Evolutionary conservation across 2,329 filamentous ascomycete species (phyloP).

Genomic region (Aureobasidium sp.): DNA sequence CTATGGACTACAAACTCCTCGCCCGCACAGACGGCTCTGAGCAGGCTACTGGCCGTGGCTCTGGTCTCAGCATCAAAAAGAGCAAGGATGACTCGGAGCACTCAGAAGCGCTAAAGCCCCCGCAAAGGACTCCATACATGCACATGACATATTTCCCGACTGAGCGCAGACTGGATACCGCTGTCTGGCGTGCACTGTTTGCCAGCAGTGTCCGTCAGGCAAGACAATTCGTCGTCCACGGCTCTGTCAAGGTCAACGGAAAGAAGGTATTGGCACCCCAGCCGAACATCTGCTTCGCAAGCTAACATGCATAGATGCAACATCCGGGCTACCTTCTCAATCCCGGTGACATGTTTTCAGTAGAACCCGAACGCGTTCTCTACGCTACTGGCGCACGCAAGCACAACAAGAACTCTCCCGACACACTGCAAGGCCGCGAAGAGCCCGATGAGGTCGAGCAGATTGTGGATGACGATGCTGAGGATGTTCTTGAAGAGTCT

Average conservation of each 20-base stretch:
- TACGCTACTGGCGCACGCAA: constrained; percentile 69
- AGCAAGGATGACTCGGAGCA: constrained; percentile 16
- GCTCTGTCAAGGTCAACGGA: constrained; percentile 90
- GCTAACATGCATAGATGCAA: constrained; percentile 59
- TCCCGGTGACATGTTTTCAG: constrained; percentile 96
- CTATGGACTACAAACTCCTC: constrained; percentile 76
- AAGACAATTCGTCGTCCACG: constrained; percentile 88
- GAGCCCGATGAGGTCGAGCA: constrained; percentile 16
- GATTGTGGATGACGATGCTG: constrained; percentile 10
- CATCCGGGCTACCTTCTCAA: constrained; percentile 92
- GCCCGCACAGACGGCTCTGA: constrained; percentile 75
- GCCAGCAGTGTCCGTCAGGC: constrained; percentile 90
- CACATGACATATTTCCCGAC: constrained; percentile 91
- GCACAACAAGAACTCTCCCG: constrained; percentile 23
- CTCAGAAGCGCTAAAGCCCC: constrained; percentile 4
- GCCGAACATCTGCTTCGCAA: not conserved
- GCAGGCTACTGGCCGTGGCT: constrained; percentile 75
- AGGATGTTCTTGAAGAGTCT: constrained; percentile 16
- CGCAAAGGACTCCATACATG: constrained; percentile 75
- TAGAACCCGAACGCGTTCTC: constrained; percentile 81
- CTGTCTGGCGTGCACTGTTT: constrained; percentile 88
- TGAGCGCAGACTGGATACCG: constrained; percentile 87
- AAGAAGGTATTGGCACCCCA: constrained; percentile 60
- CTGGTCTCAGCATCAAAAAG: constrained; percentile 49
- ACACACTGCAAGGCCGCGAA: constrained; percentile 17